Percentiles rank a stretch among this genome's conserved stretches.
These are phyloP conservation scores for Pythium sukuiense DNA, from an alignment of 352 stramenopile species.

Conservation along the genomic window DNA sequence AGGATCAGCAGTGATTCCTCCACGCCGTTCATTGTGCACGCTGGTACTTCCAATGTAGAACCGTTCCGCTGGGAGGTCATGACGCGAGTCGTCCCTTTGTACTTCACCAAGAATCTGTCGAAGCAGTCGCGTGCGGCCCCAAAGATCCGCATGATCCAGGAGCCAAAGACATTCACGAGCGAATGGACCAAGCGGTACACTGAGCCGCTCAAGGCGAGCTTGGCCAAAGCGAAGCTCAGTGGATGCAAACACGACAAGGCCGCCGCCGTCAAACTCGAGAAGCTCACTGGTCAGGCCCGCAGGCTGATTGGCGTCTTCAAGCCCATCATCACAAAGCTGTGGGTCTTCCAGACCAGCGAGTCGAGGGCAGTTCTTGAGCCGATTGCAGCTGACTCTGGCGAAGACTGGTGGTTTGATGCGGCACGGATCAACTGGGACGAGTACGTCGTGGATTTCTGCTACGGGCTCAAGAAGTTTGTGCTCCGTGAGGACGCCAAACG, in stretches of 20 bases:
- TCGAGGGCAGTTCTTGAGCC: conserved; percentile 31
- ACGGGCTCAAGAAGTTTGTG: conserved; percentile 78
- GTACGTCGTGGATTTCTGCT: conserved; percentile 77
- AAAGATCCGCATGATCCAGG: conserved; percentile 72
- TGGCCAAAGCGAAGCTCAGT: conserved; percentile 53
- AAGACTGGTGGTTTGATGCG: conserved; percentile 63
- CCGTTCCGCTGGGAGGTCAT: conserved; percentile 68
- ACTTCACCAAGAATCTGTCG: conserved; percentile 62
- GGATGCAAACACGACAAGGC: conserved; percentile 51
- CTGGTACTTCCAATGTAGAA: conserved; percentile 72
- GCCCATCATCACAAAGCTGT: conserved; percentile 80
- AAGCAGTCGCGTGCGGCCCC: conserved; percentile 39
- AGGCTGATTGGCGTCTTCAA: conserved; percentile 76
- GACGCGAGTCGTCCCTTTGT: conserved; percentile 47
- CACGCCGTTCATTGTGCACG: conserved; percentile 61
- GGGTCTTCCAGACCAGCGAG: conserved; percentile 57
- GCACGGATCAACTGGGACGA: conserved; percentile 71
- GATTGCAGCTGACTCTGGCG: conserved; percentile 10
- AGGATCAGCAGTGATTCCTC: background rate
- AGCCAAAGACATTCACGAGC: conserved; percentile 67
- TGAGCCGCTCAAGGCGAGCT: conserved; percentile 68
- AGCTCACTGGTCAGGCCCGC: conserved; percentile 63
- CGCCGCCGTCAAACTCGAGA: conserved; percentile 57
- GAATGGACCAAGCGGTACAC: conserved; percentile 77
- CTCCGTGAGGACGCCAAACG: conserved; percentile 55